Conservation (phyloP, 495 filamentous ascomycete genomes). For the Aspergillus asperescens region DNA sequence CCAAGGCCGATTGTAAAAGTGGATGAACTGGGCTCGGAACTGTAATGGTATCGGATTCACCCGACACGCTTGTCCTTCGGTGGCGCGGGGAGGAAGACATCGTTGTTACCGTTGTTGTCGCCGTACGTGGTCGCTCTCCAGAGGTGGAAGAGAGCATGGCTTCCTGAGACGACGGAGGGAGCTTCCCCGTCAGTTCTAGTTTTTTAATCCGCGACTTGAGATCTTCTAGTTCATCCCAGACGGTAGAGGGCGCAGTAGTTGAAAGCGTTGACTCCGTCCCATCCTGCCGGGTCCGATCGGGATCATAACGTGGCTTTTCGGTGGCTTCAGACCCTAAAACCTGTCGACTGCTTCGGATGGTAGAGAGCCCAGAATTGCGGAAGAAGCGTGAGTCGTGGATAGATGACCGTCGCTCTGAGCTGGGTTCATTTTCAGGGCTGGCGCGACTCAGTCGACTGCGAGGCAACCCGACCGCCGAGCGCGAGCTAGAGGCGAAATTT, state of each 20-base stretch:
- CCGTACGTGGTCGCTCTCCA: slow-evolving; percentile 80
- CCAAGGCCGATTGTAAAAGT: slow-evolving; percentile 70
- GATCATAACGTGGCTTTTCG: slow-evolving; percentile 33
- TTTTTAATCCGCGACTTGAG: slow-evolving; percentile 89
- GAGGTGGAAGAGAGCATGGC: slow-evolving; percentile 69
- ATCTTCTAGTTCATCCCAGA: slow-evolving; percentile 98
- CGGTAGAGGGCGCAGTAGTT: slow-evolving; percentile 80
- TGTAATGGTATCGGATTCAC: slow-evolving; percentile 33
- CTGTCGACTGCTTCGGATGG: slow-evolving; percentile 43
- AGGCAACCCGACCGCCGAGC: slow-evolving; percentile 39
- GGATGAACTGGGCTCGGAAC: slow-evolving; percentile 57
- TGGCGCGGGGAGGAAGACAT: slow-evolving; percentile 81
- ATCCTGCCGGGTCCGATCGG: slow-evolving; percentile 51
- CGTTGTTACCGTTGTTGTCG: slow-evolving; percentile 89
- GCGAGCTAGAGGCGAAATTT: slow-evolving; percentile 34
- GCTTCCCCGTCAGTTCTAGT: slow-evolving; percentile 84
- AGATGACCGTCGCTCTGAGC: slow-evolving; percentile 45
- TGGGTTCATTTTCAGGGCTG: slow-evolving; percentile 37
- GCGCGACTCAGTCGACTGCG: slow-evolving; percentile 36
- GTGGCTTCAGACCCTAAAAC: slow-evolving; percentile 45
- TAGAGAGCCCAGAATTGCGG: slow-evolving; percentile 52
- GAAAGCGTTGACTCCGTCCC: slow-evolving; percentile 80
- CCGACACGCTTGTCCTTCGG: slow-evolving; percentile 48
- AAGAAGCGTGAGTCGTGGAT: slow-evolving; percentile 42
- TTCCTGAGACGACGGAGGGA: slow-evolving; percentile 72